These are phyloP conservation scores for Yamadazyma scolyti DNA, from an alignment of 805 yeast species.

Conservation along the genomic window DNA sequence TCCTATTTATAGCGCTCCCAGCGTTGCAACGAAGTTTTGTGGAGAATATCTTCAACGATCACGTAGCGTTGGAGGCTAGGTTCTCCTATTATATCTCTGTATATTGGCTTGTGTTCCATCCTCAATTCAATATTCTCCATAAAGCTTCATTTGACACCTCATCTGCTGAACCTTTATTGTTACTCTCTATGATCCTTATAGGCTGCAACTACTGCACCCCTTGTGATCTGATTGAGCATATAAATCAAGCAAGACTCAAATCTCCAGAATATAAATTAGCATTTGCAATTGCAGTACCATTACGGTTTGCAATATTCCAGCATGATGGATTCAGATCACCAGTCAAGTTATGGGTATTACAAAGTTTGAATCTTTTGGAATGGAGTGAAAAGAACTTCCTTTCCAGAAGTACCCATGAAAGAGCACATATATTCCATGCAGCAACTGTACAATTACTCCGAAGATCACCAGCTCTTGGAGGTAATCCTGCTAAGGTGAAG, in stretches of 20 bases:
- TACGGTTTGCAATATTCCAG: conserved; percentile 68
- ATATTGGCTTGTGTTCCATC: conserved; percentile 60
- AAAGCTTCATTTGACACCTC: conserved; percentile 53
- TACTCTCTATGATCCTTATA: conserved; percentile 52
- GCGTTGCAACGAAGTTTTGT: conserved; percentile 21
- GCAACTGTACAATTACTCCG: conserved; percentile 76
- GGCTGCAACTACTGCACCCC: conserved; percentile 47
- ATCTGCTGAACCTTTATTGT: conserved; percentile 44
- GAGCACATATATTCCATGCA: conserved; percentile 85
- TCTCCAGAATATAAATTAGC: conserved; percentile 42
- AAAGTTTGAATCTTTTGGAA: conserved; percentile 69
- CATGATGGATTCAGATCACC: conserved; percentile 75
- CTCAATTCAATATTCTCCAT: conserved; percentile 57
- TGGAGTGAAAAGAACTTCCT: conserved; percentile 75
- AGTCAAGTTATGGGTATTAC: conserved; percentile 71
- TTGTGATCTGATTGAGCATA: conserved; percentile 6
- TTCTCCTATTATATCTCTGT: conserved; percentile 32
- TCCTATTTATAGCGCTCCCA: conserved; percentile 27
- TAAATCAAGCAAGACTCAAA: conserved; percentile 12
- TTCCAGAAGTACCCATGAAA: conserved; percentile 66
- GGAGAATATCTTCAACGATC: conserved; percentile 22
- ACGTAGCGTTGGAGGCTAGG: conserved; percentile 22
- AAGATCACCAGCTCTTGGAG: conserved; percentile 73
- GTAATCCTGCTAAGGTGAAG: conserved; percentile 60
- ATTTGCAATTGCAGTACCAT: conserved; percentile 48